Evolutionary conservation across 257 asterid genomes (phyloP).

Genomic region (Galeopsis tetrahit): DNA sequence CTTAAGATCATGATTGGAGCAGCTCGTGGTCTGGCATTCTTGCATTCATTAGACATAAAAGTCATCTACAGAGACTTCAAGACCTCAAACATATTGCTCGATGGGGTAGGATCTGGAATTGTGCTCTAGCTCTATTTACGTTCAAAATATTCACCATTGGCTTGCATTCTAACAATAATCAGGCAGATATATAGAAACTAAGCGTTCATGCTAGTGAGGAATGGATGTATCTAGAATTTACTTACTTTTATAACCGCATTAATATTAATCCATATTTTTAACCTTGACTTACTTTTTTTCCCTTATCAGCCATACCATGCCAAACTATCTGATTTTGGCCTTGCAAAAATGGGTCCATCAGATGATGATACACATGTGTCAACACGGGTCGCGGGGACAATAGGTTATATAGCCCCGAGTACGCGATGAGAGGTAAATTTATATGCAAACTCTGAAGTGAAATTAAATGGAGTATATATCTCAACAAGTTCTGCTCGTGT

Average conservation of each 20-base stretch:
- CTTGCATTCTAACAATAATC: background rate
- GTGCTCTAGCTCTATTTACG: background rate
- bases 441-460: background rate
- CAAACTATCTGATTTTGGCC: constrained; percentile 62
- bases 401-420: constrained; percentile 62
- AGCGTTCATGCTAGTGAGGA: background rate
- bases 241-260: background rate
- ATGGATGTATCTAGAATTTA: background rate
- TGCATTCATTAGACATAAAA: constrained; percentile 35
- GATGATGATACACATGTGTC: constrained; percentile 51
- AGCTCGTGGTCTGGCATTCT: constrained; percentile 48
- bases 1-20: constrained; percentile 50
- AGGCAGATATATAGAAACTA: background rate
- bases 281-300: background rate
- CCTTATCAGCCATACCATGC: constrained; percentile 49
- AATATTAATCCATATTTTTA: background rate
- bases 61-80: constrained; percentile 50
- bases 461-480: background rate
- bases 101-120: constrained; percentile 33
- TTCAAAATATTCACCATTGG: background rate
- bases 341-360: constrained; percentile 58
- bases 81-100: constrained; percentile 52
- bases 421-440: constrained; percentile 57
- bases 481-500: background rate
- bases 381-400: constrained; percentile 55